Evolutionary conservation across 352 stramenopile species (phyloP).

Genomic region (Pythium myriotylum): DNA sequence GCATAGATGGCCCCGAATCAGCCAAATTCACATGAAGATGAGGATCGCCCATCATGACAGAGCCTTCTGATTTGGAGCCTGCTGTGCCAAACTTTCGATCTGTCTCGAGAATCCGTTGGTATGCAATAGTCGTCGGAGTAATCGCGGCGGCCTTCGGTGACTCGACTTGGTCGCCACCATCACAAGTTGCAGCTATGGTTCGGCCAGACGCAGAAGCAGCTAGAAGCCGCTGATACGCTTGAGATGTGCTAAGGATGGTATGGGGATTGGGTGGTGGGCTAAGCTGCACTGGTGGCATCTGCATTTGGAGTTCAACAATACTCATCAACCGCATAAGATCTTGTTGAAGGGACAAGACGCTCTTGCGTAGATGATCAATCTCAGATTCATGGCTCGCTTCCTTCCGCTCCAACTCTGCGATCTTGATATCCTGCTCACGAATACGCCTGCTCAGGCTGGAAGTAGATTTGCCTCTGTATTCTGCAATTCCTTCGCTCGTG

Average conservation of each 20-base stretch:
- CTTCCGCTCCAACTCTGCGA: conserved; percentile 35
- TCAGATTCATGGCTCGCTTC: conserved; percentile 41
- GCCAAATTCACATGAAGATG: conserved; percentile 37
- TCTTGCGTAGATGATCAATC: conserved; percentile 57
- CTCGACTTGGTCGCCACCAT: neutral
- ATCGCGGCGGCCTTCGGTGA: neutral
- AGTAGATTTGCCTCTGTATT: neutral
- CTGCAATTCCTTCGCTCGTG: neutral
- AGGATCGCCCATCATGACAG: conserved; percentile 17
- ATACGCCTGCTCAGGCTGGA: conserved; percentile 29
- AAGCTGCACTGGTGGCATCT: conserved; percentile 44
- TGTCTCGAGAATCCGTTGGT: conserved; percentile 25
- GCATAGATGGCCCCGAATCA: conserved; percentile 29
- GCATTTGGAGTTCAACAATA: conserved; percentile 80
- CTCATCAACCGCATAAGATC: conserved; percentile 77
- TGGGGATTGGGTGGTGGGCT: conserved; percentile 10
- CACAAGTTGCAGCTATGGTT: neutral
- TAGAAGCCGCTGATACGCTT: conserved; percentile 26
- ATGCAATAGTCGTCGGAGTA: conserved; percentile 22
- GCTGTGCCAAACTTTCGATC: neutral
- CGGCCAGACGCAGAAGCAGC: neutral
- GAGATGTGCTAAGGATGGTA: conserved; percentile 6
- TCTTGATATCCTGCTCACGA: conserved; percentile 31
- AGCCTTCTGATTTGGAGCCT: neutral
- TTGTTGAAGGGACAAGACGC: conserved; percentile 69